These are phyloP conservation scores for Coemansia sp. DNA, from an alignment of 192 early-diverging fungal species.

Conservation along the genomic window DNA sequence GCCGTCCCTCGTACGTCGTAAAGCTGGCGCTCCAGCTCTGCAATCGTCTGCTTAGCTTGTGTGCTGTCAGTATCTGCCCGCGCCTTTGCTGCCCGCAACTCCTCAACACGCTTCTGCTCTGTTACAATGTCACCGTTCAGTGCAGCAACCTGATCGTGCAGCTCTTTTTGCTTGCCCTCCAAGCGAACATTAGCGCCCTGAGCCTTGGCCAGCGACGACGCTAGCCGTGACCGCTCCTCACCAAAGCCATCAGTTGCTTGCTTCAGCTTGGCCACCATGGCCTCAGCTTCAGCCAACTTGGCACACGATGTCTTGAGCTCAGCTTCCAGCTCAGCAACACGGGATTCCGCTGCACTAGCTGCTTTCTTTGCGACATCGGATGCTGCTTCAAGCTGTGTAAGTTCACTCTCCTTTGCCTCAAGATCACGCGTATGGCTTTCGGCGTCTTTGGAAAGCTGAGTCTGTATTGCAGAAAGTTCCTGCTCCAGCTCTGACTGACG, in stretches of 20 bases:
- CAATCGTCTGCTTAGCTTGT: slow-evolving; percentile 10
- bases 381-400: slow-evolving; percentile 7
- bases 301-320: neutral
- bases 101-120: neutral
- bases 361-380: slow-evolving; percentile 5
- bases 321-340: slow-evolving; percentile 8
- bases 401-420: slow-evolving; percentile 6
- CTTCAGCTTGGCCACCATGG: slow-evolving; percentile 2
- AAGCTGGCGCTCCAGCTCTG: slow-evolving; percentile 21
- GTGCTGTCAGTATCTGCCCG: slow-evolving; percentile 4
- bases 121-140: neutral
- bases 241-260: neutral
- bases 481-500: neutral
- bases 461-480: neutral
- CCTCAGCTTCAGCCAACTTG: slow-evolving; percentile 1
- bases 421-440: neutral
- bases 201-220: slow-evolving; percentile 37
- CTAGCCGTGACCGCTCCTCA: slow-evolving; percentile 30
- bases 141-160: slow-evolving; percentile 17
- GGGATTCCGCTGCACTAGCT: neutral
- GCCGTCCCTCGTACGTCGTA: slow-evolving; percentile 21
- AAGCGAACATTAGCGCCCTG: slow-evolving; percentile 28
- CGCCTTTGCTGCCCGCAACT: neutral
- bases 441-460: neutral
- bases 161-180: slow-evolving; percentile 27